Base-by-base conservation (phyloP, 495 filamentous ascomycete genomes). In the Cudoniella acicularis region DNA sequence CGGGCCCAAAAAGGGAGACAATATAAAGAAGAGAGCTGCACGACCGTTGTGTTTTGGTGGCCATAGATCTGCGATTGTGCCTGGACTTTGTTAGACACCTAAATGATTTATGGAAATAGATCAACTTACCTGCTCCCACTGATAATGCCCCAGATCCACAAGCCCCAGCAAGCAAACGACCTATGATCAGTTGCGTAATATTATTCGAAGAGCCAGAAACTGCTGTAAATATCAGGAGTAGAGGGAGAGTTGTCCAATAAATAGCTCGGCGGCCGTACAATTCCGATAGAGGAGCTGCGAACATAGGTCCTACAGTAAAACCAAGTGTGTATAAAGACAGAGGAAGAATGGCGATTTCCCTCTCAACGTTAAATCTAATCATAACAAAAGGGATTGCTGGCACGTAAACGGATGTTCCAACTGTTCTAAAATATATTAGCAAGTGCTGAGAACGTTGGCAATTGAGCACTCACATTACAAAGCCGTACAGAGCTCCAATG, bases 281-380 rank as follows among this genome's bases (percentile, higher is more conserved):
- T 70, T 90, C 87, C 21, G 77, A 81, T 1, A 89, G 70, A 0
- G 87, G 87, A 1, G 80, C 84, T 25, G 85, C 74, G 24, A 87
- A 67, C 2, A 87, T 67, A 0, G 83, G 83, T 0, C 80, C 81
- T 48, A 82, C 59, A 57, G 84, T 83, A 67, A 89, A 94, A 3
- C 87, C 89, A 1, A 92, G 75, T 10, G 92, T 75, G 69, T 92
- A 94, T 56, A 89, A 61, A 1, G 80, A 79, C 16, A 84, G 63
- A 18, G 71, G 23, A 75, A 77, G n/a, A 65, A 58, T 20, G 3
- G 64, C 59, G 10, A 60, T 46, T 20, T 56, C 56, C 36, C 60
- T 16, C 1, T 22, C 27, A 1, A 66, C 56, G 4, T 66, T 42
- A 26, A 59, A 65, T 20, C 52, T 36, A 23, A 16, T 18, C 55